A percentile compares a stretch with the other conserved stretches of the same genome.
These are phyloP conservation scores for Zhuliangozyma parablackwelliae DNA, from an alignment of 1,139 yeast species.

Conservation along the genomic window DNA sequence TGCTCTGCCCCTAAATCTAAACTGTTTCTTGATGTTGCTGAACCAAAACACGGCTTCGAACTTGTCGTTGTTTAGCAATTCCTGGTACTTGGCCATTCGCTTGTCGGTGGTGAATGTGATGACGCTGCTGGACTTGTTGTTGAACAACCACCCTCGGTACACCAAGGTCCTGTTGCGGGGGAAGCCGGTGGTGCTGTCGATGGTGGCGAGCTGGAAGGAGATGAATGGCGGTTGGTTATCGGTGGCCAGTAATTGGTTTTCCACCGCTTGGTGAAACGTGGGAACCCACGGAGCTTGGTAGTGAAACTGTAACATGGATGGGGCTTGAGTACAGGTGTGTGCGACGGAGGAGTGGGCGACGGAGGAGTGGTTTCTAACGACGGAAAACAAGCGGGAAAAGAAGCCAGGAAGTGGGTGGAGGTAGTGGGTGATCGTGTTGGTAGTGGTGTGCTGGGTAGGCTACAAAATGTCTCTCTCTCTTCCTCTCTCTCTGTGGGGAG, in stretches of 20 bases:
- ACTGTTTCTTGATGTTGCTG: slow-evolving; percentile 56
- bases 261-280: slow-evolving; percentile 9
- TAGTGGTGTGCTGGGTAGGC: too few relatives aligned
- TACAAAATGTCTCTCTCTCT: too few relatives aligned
- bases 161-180: slow-evolving; percentile 71
- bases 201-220: slow-evolving; percentile 67
- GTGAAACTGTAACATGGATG: slow-evolving; percentile 1
- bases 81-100: slow-evolving; percentile 60
- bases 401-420: too few relatives aligned
- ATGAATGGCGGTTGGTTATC: slow-evolving; percentile 41
- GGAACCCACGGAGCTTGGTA: slow-evolving; percentile 15
- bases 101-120: slow-evolving; percentile 69
- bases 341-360: too few relatives aligned
- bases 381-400: too few relatives aligned
- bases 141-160: slow-evolving; percentile 70
- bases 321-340: too few relatives aligned
- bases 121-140: slow-evolving; percentile 63
- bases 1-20: slow-evolving; percentile 67
- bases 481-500: too few relatives aligned
- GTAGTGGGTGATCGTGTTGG: too few relatives aligned
- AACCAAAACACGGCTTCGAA: slow-evolving; percentile 80
- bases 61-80: slow-evolving; percentile 45
- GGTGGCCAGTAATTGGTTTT: slow-evolving; percentile 8
- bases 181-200: slow-evolving; percentile 45
- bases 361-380: too few relatives aligned